Evolutionary conservation across 2,329 filamentous ascomycete genomes (phyloP), one percentile per base, ranked within the genome.

Genomic region (Verticillium albo-atrum): DNA sequence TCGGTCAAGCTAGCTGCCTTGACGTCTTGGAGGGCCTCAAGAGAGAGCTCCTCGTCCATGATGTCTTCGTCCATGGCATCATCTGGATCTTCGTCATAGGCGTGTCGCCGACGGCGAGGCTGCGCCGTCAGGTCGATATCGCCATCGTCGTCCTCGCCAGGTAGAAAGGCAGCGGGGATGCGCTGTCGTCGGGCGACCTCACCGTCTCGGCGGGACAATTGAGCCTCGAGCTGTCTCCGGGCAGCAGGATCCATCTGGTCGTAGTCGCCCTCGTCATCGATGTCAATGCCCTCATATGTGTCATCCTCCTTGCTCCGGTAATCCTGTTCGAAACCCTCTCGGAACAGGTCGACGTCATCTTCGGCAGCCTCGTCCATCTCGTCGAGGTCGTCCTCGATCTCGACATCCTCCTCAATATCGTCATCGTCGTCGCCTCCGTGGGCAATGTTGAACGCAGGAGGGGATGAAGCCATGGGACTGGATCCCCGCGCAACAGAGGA

Each of bases 1-100:
- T 99, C 95, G 0, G 92, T 96, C 70, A 99, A 80, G 66, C 90
- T 97, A 20, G 92, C 85, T 20, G 95, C 92, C 74, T 99, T 99
- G 64, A 98, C 89, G 72, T 99, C 95, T 63, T 90, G 87, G 50
- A 99, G 81, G 14, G 91, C 92, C 75, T 98, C 94, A 0, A 98
- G 84, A 2, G 93, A 93, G 23, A 99, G 84, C 74, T 98, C 93
- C 73, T 96, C 94, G 64, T 96, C 91, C 90, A 98, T 94, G 64
- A 97, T 92, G 70, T 97, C 92, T 54, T 89, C 91, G 60, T 89
- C 91, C 87, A 97, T 92, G 62, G 93, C 89, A 65, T 97, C 93
- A 65, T 97, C 93, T 14, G 89, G 88, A 47, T 97, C 92, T 75
- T 99, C 96, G 65, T 99, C 95, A 70, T 98, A 99, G 67, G 90